Evolutionary conservation across 2,329 filamentous ascomycete species (phyloP).

Genomic region (Cytospora piceae): DNA sequence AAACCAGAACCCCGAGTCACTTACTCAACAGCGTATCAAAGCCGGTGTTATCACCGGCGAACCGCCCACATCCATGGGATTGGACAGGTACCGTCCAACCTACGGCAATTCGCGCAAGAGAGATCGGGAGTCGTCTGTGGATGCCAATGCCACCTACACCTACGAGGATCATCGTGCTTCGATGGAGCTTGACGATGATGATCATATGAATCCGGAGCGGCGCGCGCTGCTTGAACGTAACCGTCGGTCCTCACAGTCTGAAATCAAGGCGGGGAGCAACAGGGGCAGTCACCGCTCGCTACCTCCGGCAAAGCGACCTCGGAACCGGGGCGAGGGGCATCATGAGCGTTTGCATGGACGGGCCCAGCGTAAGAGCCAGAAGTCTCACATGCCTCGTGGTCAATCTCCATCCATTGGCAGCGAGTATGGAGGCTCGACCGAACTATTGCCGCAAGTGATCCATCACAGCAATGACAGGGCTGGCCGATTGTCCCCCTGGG

Average conservation of each 20-base stretch:
- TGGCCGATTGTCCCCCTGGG: conserved; percentile 29
- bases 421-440: not conserved
- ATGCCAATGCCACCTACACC: conserved; percentile 2
- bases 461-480: not conserved
- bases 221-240: conserved; percentile 1
- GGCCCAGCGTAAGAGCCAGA: not conserved
- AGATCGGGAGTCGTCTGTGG: not conserved
- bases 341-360: not conserved
- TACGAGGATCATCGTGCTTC: conserved; percentile 27
- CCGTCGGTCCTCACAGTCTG: not conserved
- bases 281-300: not conserved
- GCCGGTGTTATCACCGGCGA: not conserved
- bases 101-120: not conserved
- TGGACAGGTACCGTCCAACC: not conserved
- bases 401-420: conserved; percentile 1
- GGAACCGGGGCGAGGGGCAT: not conserved
- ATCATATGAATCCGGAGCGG: conserved; percentile 10
- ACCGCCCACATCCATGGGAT: not conserved
- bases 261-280: not conserved
- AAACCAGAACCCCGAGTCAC: conserved; percentile 40
- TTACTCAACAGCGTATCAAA: conserved; percentile 40
- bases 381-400: not conserved
- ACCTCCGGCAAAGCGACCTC: conserved; percentile 5
- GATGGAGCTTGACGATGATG: not conserved
- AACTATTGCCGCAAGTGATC: not conserved